Percentiles rank a stretch among this genome's conserved stretches.
Conservation (phyloP, 495 filamentous ascomycete species). For the Aspergillus diversus region DNA sequence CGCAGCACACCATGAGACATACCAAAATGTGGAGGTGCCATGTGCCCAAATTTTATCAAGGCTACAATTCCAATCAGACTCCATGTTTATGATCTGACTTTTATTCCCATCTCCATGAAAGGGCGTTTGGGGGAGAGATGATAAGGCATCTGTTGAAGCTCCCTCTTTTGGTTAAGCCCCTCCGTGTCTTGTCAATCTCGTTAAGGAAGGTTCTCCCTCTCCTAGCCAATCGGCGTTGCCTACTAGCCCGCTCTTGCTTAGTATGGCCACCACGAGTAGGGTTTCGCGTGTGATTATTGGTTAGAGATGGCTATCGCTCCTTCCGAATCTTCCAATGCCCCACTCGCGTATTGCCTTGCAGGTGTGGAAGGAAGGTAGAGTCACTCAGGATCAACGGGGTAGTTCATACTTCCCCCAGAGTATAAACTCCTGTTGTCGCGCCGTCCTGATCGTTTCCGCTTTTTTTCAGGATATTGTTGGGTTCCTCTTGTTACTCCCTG, state of each 20-base stretch:
- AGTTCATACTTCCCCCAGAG: not conserved
- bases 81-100: not conserved
- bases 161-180: conserved; percentile 15
- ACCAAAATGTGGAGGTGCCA: not conserved
- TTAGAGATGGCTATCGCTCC: conserved; percentile 3
- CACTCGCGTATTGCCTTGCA: not conserved
- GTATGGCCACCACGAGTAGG: conserved; percentile 5
- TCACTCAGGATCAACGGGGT: not conserved
- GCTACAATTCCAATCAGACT: not conserved
- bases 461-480: not conserved
- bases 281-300: not conserved
- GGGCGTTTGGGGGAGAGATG: not conserved
- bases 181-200: not conserved
- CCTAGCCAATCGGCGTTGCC: conserved; percentile 7
- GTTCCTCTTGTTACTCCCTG: not conserved
- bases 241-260: not conserved
- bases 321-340: conserved; percentile 1
- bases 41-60: not conserved
- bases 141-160: conserved; percentile 21
- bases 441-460: not conserved
- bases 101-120: not conserved
- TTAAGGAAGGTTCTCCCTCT: not conserved
- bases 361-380: not conserved
- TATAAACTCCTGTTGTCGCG: not conserved
- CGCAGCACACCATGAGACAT: not conserved